Base-by-base conservation (phyloP, 306 rosid genomes). In the Citrullus colocynthis region DNA sequence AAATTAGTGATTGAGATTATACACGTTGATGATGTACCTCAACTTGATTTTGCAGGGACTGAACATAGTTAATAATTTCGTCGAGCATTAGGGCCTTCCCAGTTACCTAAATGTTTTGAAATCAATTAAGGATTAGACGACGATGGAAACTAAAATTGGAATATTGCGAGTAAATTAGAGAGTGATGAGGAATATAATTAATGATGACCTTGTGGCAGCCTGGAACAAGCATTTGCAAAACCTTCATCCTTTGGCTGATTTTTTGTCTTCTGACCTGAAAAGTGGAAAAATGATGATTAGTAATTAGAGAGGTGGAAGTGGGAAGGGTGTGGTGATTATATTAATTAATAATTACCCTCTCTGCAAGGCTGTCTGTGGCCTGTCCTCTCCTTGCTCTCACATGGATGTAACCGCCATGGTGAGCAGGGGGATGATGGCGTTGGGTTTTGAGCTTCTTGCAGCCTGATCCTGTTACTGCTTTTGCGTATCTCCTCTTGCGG, bases 321-420 rank as follows among this genome's bases (percentile, higher is more conserved):
- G 52, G 52, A 48, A 11, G 52, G 51, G 13, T 9, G 14, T 48
- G 52, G 54, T 48, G 56, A 4, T 51, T 51, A 51, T 88, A 91
- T 48, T 48, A 48, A 11, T 10, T 10, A 12, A 12, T 13, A 1
- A 52, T 16, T 52, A 52, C 98, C 93, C 98, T 93, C 85, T 93
- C 98, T 70, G 57, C 57, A 52, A 52, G 57, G 57, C 57, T 52
- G 20, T 52, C 98, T 0, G 98, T 93, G 61, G 98, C 98, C 79
- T 93, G 96, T 74, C 98, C 98, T 85, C 97, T 93, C 83, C 96
- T 93, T 81, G 97, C 98, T 85, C 98, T 90, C 20, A 93, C 98
- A 57, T 88, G 98, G 78, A 91, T 87, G 79, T 87, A 91, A 4
- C 6, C 6, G 39, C 2, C 89, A 91, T 18, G 85, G 82, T 83